Evolutionary conservation across 805 yeast species (phyloP), one percentile per base, ranked within the genome.

Genomic region (Huiozyma naganishii): DNA sequence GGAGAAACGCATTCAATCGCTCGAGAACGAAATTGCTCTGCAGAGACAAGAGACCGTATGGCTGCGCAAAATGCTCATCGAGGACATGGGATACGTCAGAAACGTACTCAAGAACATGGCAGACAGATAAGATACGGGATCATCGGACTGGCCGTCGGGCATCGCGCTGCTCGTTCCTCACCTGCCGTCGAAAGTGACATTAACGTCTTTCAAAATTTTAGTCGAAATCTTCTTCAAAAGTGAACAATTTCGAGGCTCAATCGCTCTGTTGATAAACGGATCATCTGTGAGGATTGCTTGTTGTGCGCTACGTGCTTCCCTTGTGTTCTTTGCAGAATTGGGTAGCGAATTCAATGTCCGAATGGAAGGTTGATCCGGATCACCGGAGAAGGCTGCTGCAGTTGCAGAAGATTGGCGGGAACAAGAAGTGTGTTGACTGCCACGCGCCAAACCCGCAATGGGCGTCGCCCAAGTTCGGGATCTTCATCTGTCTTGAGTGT

Each of bases 401-500:
- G 37, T 67, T 90, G 48, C 97, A 90, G 59, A 87, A 87, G 60
- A 70, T 71, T 39, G 95, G 90, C 28, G 81, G 71, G 10, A 87
- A 88, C 70, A 87, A 83, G 68, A 80, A 77, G 62, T 92, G 98
- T 66, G 83, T 87, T 63, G 98, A 92, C 63, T 92, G 98, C 66
- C 73, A 70, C 34, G 95, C 97, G 1, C 95, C 95, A 46, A 90
- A 89, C 61, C 98, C 98, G 7, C 98, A 92, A 64, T 92, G 98
- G 98, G 97, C 97, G 1, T 87, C 96, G 10, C 97, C 97, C 33
- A 92, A 92, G 65, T 88, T 90, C 66, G 98, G 98, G 47, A 84
- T 92, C 48, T 92, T 89, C 66, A 90, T 92, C 59, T 92, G 98
- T 65, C 74, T 92, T 36, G 99, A 92, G 62, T 92, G 98, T 70